A percentile compares a stretch with the other conserved stretches of the same genome.
Conservation (phyloP, 2,329 filamentous ascomycete genomes). For the Cytospora piceicola region DNA sequence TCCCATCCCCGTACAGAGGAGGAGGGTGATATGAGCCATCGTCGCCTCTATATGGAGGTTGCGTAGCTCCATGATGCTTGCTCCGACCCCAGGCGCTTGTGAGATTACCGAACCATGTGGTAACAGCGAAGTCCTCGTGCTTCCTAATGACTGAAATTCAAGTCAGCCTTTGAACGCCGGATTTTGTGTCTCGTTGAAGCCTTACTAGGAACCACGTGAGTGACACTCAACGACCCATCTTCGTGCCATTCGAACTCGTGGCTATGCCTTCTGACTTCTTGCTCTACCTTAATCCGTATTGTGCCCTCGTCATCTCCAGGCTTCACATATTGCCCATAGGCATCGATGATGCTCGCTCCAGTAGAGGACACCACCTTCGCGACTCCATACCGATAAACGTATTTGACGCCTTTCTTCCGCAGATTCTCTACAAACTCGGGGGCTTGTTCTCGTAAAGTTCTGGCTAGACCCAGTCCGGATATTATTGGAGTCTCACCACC, state of each 20-base stretch:
- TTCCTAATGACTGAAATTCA: conserved; percentile 35
- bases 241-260: conserved; percentile 41
- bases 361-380: conserved; percentile 39
- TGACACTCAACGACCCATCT: conserved; percentile 42
- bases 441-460: conserved; percentile 35
- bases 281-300: conserved; percentile 37
- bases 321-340: conserved; percentile 39
- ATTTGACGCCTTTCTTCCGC: conserved; percentile 38
- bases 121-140: conserved; percentile 36
- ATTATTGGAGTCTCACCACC: conserved; percentile 43
- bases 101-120: conserved; percentile 42
- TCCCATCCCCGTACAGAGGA: conserved; percentile 39
- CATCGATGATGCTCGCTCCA: conserved; percentile 39
- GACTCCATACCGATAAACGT: conserved; percentile 38
- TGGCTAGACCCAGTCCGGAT: conserved; percentile 38
- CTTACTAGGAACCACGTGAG: conserved; percentile 39
- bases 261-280: conserved; percentile 41
- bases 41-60: conserved; percentile 39
- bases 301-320: conserved; percentile 35
- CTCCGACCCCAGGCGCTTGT: conserved; percentile 43
- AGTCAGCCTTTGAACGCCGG: background rate
- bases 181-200: too few relatives aligned
- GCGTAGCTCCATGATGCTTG: conserved; percentile 40
- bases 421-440: conserved; percentile 39
- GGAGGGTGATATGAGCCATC: conserved; percentile 43